These are phyloP conservation scores for Rhododendron ferrugineum DNA, from an alignment of 148 eudicot species.

Conservation along the genomic window DNA sequence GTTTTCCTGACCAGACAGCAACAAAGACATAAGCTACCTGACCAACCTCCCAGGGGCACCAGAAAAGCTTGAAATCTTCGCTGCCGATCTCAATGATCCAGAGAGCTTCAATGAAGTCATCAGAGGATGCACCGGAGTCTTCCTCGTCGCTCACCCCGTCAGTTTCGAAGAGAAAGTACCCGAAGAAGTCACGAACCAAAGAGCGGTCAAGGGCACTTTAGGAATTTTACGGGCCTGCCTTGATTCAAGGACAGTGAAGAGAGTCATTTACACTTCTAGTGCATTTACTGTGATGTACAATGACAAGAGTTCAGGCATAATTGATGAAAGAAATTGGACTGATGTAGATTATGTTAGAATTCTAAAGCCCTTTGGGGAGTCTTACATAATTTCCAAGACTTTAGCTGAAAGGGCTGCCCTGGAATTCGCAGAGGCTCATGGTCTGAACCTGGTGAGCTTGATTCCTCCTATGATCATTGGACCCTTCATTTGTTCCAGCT, in stretches of 20 bases:
- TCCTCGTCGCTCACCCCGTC: slow-evolving; percentile 40
- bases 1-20: slow-evolving; percentile 16
- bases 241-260: slow-evolving; percentile 33
- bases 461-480: slow-evolving; percentile 34
- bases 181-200: slow-evolving; percentile 24
- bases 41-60: slow-evolving; percentile 41
- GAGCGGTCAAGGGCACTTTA: slow-evolving; percentile 18
- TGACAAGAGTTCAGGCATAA: background rate
- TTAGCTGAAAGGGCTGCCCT: slow-evolving; percentile 35
- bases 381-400: slow-evolving; percentile 35
- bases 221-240: slow-evolving; percentile 33
- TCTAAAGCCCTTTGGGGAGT: slow-evolving; percentile 6
- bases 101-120: slow-evolving; percentile 24
- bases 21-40: slow-evolving; percentile 38
- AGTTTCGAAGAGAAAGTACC: slow-evolving; percentile 26
- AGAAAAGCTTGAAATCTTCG: slow-evolving; percentile 26
- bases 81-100: slow-evolving; percentile 35
- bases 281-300: slow-evolving; percentile 16
- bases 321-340: slow-evolving; percentile 33
- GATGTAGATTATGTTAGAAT: slow-evolving; percentile 19
- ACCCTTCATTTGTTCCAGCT: slow-evolving; percentile 28
- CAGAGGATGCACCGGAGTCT: slow-evolving; percentile 39
- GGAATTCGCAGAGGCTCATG: slow-evolving; percentile 30
- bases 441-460: slow-evolving; percentile 32
- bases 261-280: slow-evolving; percentile 45